Conservation (phyloP, 257 asterid genomes). For the Prunella vulgaris region DNA sequence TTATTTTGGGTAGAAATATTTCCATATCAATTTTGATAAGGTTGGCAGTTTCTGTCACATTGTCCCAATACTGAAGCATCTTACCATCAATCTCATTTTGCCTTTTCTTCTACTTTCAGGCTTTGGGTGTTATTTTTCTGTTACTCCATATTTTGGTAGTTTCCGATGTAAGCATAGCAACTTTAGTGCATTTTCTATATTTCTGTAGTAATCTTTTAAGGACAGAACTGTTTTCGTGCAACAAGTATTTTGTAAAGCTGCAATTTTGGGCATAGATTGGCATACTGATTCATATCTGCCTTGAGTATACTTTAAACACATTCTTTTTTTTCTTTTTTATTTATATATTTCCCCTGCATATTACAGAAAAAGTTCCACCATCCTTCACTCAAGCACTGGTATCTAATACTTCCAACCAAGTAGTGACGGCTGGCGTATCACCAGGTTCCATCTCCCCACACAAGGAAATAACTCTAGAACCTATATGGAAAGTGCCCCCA, state of each 20-base stretch:
- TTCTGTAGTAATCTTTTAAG: background rate
- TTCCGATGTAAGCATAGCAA: background rate
- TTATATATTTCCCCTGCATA: background rate
- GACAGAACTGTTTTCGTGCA: background rate
- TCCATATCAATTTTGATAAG: background rate
- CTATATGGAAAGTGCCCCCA: slow-evolving; percentile 74
- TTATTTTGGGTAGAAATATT: background rate
- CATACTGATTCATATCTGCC: background rate
- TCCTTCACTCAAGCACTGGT: slow-evolving; percentile 22
- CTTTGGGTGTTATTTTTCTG: background rate
- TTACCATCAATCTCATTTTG: background rate
- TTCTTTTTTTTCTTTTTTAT: background rate
- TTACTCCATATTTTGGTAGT: background rate
- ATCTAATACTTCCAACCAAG: slow-evolving; percentile 39
- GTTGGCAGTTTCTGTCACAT: background rate
- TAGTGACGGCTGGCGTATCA: slow-evolving; percentile 17
- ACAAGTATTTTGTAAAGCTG: background rate
- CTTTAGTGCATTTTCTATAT: no score
- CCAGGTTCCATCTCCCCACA: slow-evolving; percentile 27
- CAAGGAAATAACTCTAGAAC: slow-evolving; percentile 32
- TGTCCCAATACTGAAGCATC: background rate
- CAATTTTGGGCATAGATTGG: background rate
- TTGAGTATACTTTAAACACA: background rate
- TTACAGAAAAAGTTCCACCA: slow-evolving; percentile 34
- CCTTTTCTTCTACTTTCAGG: background rate